These are phyloP conservation scores for Pestalotiopsis sp. DNA, from an alignment of 2,329 filamentous ascomycete species.

Conservation along the genomic window DNA sequence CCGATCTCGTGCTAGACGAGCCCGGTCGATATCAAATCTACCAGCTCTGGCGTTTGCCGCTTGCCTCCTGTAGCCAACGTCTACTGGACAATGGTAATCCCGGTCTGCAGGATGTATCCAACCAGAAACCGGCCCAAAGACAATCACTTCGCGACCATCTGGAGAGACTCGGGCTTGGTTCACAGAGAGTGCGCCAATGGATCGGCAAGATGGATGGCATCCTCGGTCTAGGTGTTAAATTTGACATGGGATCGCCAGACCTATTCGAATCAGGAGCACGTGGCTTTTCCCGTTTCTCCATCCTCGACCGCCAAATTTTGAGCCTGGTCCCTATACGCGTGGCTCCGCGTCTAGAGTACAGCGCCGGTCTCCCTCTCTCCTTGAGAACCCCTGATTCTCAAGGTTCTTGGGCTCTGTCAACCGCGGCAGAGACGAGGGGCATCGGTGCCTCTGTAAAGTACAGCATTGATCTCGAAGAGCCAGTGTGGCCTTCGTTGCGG, in stretches of 20 bases:
- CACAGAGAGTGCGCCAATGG: background rate
- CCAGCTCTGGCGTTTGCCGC: background rate
- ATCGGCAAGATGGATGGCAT: constrained; percentile 36
- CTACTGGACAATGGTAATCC: background rate
- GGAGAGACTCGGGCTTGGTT: background rate
- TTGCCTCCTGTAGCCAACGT: background rate
- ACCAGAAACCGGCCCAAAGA: background rate
- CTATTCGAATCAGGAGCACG: constrained; percentile 14
- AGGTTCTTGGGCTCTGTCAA: constrained; percentile 42
- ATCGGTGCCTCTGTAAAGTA: constrained; percentile 24
- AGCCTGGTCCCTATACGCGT: constrained; percentile 27
- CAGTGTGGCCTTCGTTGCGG: background rate
- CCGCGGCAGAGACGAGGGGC: constrained; percentile 21
- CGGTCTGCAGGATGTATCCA: background rate
- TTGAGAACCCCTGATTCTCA: background rate
- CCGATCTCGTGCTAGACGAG: constrained; percentile 1
- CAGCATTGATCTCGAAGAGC: constrained; percentile 9
- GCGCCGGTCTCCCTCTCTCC: constrained; percentile 32
- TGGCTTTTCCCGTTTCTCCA: constrained; percentile 33
- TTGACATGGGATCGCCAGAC: background rate
- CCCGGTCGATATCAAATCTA: constrained; percentile 4
- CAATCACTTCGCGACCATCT: background rate
- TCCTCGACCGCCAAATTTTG: constrained; percentile 27
- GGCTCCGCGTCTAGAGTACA: constrained; percentile 41
- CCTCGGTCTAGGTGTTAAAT: background rate